A percentile compares a stretch with the other conserved stretches of the same genome.
Evolutionary conservation across 176 grass and related monocot genomes (phyloP).

Genomic region (Paspalum notatum): DNA sequence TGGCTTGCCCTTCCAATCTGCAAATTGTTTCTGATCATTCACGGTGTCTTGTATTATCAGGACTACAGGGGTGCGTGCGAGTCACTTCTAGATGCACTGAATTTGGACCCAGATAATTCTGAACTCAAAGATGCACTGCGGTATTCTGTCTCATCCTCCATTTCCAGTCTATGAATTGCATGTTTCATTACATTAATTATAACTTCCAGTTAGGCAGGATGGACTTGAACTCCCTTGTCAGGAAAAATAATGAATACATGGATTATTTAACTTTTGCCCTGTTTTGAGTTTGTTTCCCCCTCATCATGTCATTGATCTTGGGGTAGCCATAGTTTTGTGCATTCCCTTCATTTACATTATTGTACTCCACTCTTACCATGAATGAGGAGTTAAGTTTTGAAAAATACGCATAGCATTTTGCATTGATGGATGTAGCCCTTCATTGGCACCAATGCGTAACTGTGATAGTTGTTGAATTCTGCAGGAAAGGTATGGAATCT

Average conservation of each 20-base stretch:
- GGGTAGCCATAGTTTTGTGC: background rate
- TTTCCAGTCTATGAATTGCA: background rate
- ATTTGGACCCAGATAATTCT: conserved; percentile 1
- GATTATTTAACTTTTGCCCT: background rate
- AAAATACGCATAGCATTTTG: no score
- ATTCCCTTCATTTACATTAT: background rate
- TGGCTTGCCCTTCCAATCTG: background rate
- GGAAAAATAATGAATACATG: background rate
- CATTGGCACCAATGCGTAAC: background rate
- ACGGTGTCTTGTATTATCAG: background rate
- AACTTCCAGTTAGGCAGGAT: background rate
- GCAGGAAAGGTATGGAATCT: conserved; percentile 24
- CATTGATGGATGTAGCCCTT: background rate
- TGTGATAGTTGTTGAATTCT: background rate
- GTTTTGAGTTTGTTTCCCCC: background rate
- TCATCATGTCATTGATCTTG: background rate
- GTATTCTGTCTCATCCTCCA: background rate
- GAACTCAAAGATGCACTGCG: background rate
- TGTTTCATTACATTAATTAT: background rate
- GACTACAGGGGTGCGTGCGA: background rate
- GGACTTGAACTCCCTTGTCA: background rate
- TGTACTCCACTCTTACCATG: background rate
- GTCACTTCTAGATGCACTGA: background rate
- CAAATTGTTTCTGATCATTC: background rate
- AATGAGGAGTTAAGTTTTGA: background rate